Percentiles rank a stretch among this genome's conserved stretches.
Evolutionary conservation across 176 grass and related monocot genomes (phyloP).

Genomic region (Elaeis guineensis): DNA sequence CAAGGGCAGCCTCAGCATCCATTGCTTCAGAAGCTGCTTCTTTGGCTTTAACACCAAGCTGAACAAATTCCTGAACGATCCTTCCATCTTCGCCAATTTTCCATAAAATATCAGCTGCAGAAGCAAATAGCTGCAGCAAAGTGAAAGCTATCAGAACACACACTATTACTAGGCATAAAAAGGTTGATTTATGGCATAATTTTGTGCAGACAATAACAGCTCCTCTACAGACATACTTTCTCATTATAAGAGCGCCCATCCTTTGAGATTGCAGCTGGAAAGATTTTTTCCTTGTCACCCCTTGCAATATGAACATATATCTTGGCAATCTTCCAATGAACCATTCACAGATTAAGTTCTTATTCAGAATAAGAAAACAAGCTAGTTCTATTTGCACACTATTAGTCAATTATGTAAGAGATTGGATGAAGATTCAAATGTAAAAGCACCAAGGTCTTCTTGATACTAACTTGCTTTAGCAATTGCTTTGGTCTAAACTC

Average conservation of each 20-base stretch:
- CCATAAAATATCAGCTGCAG: constrained; percentile 68
- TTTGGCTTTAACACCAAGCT: constrained; percentile 64
- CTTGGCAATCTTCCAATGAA: constrained; percentile 51
- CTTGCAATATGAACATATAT: constrained; percentile 97
- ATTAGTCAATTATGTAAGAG: no score
- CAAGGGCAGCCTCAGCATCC: constrained; percentile 89
- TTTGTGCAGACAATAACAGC: no score
- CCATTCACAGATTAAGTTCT: neutral
- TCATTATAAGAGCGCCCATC: constrained; percentile 88
- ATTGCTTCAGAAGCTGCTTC: constrained; percentile 77
- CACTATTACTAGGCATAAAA: no score
- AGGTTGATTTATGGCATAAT: no score
- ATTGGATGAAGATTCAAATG: no score
- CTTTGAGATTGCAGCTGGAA: constrained; percentile 85
- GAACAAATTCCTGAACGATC: constrained; percentile 73
- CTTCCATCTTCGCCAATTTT: constrained; percentile 72
- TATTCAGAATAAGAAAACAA: no score
- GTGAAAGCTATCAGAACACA: constrained; percentile 14
- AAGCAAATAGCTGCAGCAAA: constrained; percentile 74
- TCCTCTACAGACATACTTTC: constrained; percentile 27
- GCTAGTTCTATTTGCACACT: no score
- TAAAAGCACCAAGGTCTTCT: neutral
- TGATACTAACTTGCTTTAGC: constrained; percentile 63
- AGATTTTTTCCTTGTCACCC: constrained; percentile 77
- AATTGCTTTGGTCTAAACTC: constrained; percentile 91